Evolutionary conservation across 352 stramenopile genomes (phyloP).

Genomic region (Globisporangium ultimum): DNA sequence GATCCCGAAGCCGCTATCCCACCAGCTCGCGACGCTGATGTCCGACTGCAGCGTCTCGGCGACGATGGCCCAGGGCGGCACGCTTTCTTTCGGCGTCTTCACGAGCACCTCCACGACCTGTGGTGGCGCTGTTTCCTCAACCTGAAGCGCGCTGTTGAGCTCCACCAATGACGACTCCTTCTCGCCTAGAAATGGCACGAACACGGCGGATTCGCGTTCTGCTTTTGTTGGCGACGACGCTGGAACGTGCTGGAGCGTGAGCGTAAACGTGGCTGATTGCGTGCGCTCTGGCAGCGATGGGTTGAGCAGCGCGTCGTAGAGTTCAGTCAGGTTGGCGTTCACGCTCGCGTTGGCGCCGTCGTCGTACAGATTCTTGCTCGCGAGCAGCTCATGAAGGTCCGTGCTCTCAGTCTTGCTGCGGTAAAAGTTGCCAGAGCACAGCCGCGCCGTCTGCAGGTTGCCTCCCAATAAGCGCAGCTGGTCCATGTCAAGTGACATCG

Average conservation of each 20-base stretch:
- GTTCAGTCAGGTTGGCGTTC: constrained; percentile 23
- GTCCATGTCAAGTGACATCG: constrained; percentile 45
- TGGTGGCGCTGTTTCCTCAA: neutral
- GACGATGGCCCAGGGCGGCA: constrained; percentile 69
- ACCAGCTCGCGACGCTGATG: constrained; percentile 78
- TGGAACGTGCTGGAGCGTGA: constrained; percentile 27
- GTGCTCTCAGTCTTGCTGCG: neutral
- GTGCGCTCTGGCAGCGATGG: constrained; percentile 24
- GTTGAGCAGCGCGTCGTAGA: constrained; percentile 55
- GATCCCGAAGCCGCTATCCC: constrained; percentile 68
- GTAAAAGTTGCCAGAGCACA: constrained; percentile 78
- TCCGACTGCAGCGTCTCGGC: constrained; percentile 49
- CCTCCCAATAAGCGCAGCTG: constrained; percentile 40
- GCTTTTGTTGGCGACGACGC: neutral
- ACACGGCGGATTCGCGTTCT: constrained; percentile 14
- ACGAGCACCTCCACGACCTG: constrained; percentile 38
- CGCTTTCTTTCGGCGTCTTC: constrained; percentile 47
- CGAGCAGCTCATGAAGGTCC: constrained; percentile 32
- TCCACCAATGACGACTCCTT: constrained; percentile 1
- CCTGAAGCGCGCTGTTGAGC: constrained; percentile 6
- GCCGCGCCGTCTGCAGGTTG: constrained; percentile 46
- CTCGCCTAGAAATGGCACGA: neutral
- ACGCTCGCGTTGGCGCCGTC: constrained; percentile 36
- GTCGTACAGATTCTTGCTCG: constrained; percentile 30
- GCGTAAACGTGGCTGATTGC: constrained; percentile 15